Base-by-base conservation (phyloP, 495 filamentous ascomycete species). In the Podospora conica region DNA sequence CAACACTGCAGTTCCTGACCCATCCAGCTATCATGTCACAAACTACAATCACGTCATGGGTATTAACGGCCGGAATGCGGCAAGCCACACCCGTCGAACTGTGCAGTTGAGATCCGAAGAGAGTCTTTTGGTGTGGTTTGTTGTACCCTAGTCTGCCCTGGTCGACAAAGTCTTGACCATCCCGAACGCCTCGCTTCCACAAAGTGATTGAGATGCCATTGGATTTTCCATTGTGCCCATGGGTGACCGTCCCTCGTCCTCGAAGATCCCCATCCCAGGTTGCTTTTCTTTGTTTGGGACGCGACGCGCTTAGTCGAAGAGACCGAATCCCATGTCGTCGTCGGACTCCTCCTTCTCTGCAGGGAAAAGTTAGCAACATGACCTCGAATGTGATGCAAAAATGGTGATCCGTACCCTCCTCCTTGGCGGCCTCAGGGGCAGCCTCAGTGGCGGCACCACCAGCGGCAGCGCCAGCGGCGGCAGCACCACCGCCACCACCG, bases 301-400 rank as follows among this genome's bases (percentile, higher is more conserved):
- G 28, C 48, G 31, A 63, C 58, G 31, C 64, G 76, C 69, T 87
- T 91, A 97, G 85, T 97, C 94, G 90, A 98, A 98, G 66, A 99
- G 93, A 90, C 95, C 95, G 86, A 99, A 97, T 77, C 95, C 95
- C 95, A 99, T 99, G 78, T 99, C 95, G 78, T 99, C 95, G 82
- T 99, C 95, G 77, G 95, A 98, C 87, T 98, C 95, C 82, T 89
- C 83, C 80, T 83, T 84, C 76, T 82, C 83, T 85, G 69, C 29
- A n/a, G 40, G 56, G 12, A 8, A 23, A 58, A 53, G 74, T 79
- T 74, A 78, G 83, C 68, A 65, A 9, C n/a, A 29, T 33, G 25
- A 66, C 6, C 20, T 18, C 5, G 9, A 48, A 12, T 40, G 31
- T 6, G 18, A 12, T 8, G 23, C 9, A 1, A 25, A 54, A 2